These are phyloP conservation scores for Fusarium decemcellulare DNA, from an alignment of 2,329 filamentous ascomycete genomes.

Conservation along the genomic window DNA sequence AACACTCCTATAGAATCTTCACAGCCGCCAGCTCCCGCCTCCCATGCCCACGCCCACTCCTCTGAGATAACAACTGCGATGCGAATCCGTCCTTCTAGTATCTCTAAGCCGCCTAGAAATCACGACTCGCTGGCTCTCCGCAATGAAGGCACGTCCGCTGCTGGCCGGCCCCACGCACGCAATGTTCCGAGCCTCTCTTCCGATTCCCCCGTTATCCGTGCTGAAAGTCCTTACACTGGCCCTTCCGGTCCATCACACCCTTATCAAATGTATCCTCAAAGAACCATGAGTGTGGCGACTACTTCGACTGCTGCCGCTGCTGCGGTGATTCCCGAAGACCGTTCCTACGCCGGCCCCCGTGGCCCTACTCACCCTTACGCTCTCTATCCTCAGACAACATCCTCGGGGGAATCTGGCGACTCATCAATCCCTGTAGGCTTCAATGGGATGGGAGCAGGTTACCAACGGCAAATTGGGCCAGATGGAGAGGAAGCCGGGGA, in stretches of 20 bases:
- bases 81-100: constrained; percentile 65
- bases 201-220: constrained; percentile 55
- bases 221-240: constrained; percentile 78
- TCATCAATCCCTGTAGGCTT: constrained; percentile 79
- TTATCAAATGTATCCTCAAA: constrained; percentile 87
- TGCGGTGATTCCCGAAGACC: constrained; percentile 53
- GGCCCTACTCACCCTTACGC: constrained; percentile 88
- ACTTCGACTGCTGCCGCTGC: constrained; percentile 75
- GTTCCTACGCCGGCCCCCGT: constrained; percentile 70
- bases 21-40: constrained; percentile 19
- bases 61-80: constrained; percentile 40
- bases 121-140: constrained; percentile 66
- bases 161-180: constrained; percentile 29
- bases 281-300: constrained; percentile 78
- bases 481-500: constrained; percentile 90
- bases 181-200: constrained; percentile 53
- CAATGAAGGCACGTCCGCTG: constrained; percentile 60
- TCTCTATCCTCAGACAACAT: constrained; percentile 86
- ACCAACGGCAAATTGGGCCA: constrained; percentile 80
- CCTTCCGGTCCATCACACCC: constrained; percentile 84
- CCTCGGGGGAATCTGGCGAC: constrained; percentile 61
- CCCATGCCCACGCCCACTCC: constrained; percentile 30
- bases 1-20: constrained; percentile 19
- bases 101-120: constrained; percentile 65
- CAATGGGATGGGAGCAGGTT: constrained; percentile 74